These are phyloP conservation scores for Calonectria fujianensis DNA, from an alignment of 2,329 filamentous ascomycete genomes.

Conservation along the genomic window DNA sequence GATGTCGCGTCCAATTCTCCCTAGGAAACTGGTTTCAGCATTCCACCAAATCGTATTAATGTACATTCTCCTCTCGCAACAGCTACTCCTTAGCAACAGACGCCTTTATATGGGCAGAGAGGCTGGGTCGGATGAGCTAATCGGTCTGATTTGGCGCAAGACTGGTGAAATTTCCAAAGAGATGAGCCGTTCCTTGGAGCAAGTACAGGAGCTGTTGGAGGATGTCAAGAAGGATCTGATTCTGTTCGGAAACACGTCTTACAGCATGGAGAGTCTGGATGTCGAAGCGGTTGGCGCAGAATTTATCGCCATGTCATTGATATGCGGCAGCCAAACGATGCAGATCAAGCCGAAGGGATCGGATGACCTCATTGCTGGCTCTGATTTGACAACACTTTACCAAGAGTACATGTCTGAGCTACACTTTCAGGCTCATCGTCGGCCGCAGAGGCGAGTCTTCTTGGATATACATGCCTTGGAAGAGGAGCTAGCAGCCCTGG, in stretches of 20 bases:
- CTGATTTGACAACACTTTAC: slow-evolving; percentile 5
- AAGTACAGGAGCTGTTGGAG: slow-evolving; percentile 1
- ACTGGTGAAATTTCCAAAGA: background rate
- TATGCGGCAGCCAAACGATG: slow-evolving; percentile 5
- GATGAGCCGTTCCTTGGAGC: background rate
- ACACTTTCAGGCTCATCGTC: slow-evolving; percentile 19
- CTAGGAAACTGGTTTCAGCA: slow-evolving; percentile 5
- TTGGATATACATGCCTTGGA: slow-evolving; percentile 1
- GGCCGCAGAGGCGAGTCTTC: slow-evolving; percentile 7
- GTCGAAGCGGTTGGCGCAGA: slow-evolving; percentile 18
- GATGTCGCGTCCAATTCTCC: background rate
- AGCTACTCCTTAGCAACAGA: background rate
- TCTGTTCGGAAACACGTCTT: slow-evolving; percentile 10
- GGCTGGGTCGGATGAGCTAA: background rate
- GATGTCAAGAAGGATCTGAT: slow-evolving; percentile 18
- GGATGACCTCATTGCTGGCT: background rate
- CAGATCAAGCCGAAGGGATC: background rate
- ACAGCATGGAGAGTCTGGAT: background rate
- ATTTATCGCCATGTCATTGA: slow-evolving; percentile 6
- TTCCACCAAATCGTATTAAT: slow-evolving; percentile 19
- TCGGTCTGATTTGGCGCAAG: background rate
- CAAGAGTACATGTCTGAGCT: slow-evolving; percentile 13
- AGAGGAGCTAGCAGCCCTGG: slow-evolving; percentile 8
- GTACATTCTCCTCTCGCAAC: slow-evolving; percentile 7
- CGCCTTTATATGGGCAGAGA: background rate